phyloP scores from a whole-genome alignment of 2,329 filamentous ascomycete species.

The Graphilbum sp. region DNA sequence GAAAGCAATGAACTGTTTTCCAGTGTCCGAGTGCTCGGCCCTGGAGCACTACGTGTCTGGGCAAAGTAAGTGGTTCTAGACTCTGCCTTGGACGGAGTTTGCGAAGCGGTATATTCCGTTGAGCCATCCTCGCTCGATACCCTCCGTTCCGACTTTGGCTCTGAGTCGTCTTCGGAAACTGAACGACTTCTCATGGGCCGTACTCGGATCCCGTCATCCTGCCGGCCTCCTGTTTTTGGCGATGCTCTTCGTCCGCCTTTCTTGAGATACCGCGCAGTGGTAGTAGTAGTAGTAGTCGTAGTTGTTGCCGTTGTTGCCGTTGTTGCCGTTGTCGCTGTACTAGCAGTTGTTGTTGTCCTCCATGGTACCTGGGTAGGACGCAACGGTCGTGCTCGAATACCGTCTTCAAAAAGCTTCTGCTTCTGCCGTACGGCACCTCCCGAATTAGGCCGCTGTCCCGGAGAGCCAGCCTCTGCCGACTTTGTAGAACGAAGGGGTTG shows the following conservation, averaged over 20 bases:
- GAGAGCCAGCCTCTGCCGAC: constrained; percentile 1
- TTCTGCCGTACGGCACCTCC: background rate
- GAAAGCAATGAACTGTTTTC: background rate
- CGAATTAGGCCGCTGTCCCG: background rate
- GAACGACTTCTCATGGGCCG: background rate
- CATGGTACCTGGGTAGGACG: too few species aligned
- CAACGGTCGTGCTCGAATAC: background rate
- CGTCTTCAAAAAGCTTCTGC: background rate
- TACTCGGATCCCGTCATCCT: background rate
- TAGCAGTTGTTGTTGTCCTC: too few species aligned
- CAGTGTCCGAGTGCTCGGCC: background rate
- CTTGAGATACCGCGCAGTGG: too few species aligned
- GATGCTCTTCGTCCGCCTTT: background rate
- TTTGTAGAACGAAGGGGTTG: constrained; percentile 15
- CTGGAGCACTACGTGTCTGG: constrained; percentile 3
- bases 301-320: too few species aligned
- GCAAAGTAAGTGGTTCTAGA: constrained; percentile 1
- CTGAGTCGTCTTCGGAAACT: background rate
- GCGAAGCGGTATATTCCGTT: constrained; percentile 11
- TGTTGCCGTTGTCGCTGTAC: too few species aligned
- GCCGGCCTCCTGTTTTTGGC: background rate
- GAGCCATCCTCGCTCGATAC: constrained; percentile 1
- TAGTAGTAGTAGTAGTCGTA: too few species aligned
- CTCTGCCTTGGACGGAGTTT: background rate
- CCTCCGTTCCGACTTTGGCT: constrained; percentile 1